Conservation (phyloP, 2,329 filamentous ascomycete species). For the Bisporella sp. region DNA sequence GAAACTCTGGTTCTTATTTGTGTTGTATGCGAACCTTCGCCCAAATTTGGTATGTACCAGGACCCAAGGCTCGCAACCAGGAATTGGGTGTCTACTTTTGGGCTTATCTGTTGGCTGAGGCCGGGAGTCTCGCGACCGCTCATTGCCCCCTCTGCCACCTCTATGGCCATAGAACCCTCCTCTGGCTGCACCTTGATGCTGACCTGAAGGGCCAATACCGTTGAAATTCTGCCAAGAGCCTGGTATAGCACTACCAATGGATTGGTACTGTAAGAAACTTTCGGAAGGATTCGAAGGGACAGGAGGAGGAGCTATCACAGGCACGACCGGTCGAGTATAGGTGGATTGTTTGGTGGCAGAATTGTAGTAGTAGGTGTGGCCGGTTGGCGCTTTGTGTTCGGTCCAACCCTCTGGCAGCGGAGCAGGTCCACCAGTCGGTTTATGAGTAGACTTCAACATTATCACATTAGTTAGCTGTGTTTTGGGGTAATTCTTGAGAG, state of each 20-base stretch:
- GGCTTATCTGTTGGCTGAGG: constrained; percentile 73
- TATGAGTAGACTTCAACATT: constrained; percentile 77
- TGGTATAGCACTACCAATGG: constrained; percentile 32
- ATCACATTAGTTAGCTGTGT: constrained; percentile 7
- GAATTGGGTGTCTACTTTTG: constrained; percentile 70
- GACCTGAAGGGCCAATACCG: constrained; percentile 13
- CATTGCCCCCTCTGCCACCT: constrained; percentile 46
- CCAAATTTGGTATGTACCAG: constrained; percentile 90
- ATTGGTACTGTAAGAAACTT: constrained; percentile 37
- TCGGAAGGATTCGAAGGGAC: constrained; percentile 25
- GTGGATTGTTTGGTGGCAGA: constrained; percentile 76
- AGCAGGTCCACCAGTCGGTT: constrained; percentile 39
- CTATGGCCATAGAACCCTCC: constrained; percentile 37
- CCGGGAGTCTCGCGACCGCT: constrained; percentile 37
- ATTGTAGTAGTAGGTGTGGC: constrained; percentile 85
- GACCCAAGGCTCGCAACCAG: constrained; percentile 78
- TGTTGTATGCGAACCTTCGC: constrained; percentile 85
- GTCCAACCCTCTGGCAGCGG: constrained; percentile 78
- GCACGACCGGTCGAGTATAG: constrained; percentile 64
- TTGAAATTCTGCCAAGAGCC: constrained; percentile 28
- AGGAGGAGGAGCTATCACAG: constrained; percentile 10
- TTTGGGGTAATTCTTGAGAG: constrained; percentile 1
- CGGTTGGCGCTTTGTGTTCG: constrained; percentile 83
- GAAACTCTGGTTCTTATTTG: constrained; percentile 77
- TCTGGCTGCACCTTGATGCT: constrained; percentile 18